Conservation (phyloP, 2,329 filamentous ascomycete genomes). For the Paradendryphiella salina region DNA sequence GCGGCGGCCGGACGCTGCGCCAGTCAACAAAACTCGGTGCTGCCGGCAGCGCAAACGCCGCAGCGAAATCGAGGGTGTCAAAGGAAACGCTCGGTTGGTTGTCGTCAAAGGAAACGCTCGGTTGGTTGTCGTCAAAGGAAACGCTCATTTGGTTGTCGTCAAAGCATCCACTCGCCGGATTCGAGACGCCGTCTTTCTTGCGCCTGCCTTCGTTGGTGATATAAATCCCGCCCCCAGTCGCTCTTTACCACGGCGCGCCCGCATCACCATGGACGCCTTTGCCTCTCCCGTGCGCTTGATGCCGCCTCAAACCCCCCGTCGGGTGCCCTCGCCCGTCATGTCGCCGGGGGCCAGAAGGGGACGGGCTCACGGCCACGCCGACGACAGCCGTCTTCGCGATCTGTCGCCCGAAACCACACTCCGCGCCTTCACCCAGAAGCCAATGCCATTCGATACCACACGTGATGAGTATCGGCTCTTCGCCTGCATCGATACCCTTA, state of each 20-base stretch:
- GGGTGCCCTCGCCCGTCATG: slow-evolving; percentile 41
- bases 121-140: not conserved
- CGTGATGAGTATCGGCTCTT: slow-evolving; percentile 48
- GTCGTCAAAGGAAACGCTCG: not conserved
- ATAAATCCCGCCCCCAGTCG: slow-evolving; percentile 23
- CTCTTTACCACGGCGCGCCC: slow-evolving; percentile 19
- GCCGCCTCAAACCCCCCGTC: slow-evolving; percentile 39
- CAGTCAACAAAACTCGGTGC: slow-evolving; percentile 16
- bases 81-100: too few species aligned
- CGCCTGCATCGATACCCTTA: slow-evolving; percentile 64
- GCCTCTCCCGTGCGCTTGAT: slow-evolving; percentile 38
- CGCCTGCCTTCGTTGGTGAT: slow-evolving; percentile 12
- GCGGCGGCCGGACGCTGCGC: slow-evolving; percentile 14
- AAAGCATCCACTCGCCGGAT: slow-evolving; percentile 8
- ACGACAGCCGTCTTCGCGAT: slow-evolving; percentile 43
- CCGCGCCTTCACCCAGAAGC: slow-evolving; percentile 50
- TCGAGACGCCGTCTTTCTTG: slow-evolving; percentile 7
- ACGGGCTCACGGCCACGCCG: slow-evolving; percentile 29
- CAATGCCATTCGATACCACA: slow-evolving; percentile 50
- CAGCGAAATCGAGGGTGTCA: slow-evolving; percentile 8
- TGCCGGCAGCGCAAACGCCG: slow-evolving; percentile 18
- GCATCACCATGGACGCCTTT: slow-evolving; percentile 33
- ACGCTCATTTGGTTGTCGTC: too few species aligned
- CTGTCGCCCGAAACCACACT: slow-evolving; percentile 49
- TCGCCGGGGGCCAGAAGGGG: slow-evolving; percentile 38